Evolutionary conservation across 139 green algal genomes (phyloP).

Genomic region (Tetradesmus obliquus): DNA sequence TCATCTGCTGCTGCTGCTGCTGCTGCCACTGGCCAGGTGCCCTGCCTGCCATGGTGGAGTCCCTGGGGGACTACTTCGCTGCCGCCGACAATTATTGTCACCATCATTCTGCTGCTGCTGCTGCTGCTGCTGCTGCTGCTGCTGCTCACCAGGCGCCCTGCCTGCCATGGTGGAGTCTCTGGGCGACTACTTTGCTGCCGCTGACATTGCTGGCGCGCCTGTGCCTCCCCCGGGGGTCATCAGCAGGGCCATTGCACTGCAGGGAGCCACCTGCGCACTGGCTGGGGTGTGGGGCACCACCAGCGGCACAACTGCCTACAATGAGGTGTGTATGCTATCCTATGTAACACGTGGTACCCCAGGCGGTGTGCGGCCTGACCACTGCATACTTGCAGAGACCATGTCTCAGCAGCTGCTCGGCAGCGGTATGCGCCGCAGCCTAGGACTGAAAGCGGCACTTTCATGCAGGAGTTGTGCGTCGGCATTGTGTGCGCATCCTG

Average conservation of each 20-base stretch:
- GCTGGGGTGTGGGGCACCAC: constrained; percentile 18
- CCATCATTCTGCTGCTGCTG: not conserved
- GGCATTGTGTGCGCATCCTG: not conserved
- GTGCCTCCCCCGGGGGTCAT: constrained; percentile 69
- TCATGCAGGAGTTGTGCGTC: too few relatives aligned
- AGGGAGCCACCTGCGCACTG: constrained; percentile 10
- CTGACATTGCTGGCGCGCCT: constrained; percentile 56
- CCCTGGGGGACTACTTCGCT: constrained; percentile 70
- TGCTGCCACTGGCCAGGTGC: too few relatives aligned
- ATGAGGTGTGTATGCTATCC: constrained; percentile 40
- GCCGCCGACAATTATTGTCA: not conserved
- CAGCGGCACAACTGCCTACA: constrained; percentile 74
- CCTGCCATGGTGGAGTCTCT: constrained; percentile 75
- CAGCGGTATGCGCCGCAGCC: too few relatives aligned
- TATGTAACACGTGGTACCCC: too few relatives aligned
- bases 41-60: constrained; percentile 70
- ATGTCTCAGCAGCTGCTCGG: too few relatives aligned
- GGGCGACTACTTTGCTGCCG: constrained; percentile 69
- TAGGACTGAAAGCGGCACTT: too few relatives aligned
- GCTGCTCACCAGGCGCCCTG: constrained; percentile 52
- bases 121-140: not conserved
- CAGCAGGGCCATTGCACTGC: constrained; percentile 59
- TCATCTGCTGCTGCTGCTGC: too few relatives aligned
- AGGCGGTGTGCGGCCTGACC: too few relatives aligned
- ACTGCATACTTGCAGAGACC: too few relatives aligned